These are phyloP conservation scores for Cryptosporidium muris DNA, from an alignment of 169 alveolate species.

Conservation along the genomic window DNA sequence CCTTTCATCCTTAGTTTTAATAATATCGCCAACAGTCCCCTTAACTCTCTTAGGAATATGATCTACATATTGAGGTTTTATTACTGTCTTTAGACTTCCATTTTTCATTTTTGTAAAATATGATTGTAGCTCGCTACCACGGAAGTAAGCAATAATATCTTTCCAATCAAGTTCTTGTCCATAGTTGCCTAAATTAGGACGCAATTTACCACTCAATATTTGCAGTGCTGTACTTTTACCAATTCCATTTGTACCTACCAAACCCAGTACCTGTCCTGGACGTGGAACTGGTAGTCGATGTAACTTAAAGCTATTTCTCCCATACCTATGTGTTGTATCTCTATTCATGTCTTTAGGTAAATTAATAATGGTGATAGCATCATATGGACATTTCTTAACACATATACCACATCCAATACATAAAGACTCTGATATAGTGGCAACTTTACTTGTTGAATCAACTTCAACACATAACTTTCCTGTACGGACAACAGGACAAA, in stretches of 20 bases:
- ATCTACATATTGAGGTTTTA: conserved; percentile 99
- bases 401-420: conserved; percentile 99
- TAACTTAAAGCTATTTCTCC: conserved; percentile 98
- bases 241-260: conserved; percentile 91
- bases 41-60: conserved; percentile 91
- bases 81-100: conserved; percentile 93
- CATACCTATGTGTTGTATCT: conserved; percentile 94
- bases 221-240: conserved; percentile 99
- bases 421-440: conserved; percentile 95
- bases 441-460: conserved; percentile 90
- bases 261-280: conserved; percentile 95
- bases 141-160: conserved; percentile 92
- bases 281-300: conserved; percentile 99
- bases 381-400: conserved; percentile 98
- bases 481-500: conserved; percentile 91
- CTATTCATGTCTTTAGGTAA: conserved; percentile 95
- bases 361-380: conserved; percentile 97
- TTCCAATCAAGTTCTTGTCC: conserved; percentile 96
- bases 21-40: conserved; percentile 87
- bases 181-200: conserved; percentile 98
- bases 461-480: conserved; percentile 98
- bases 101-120: conserved; percentile 95
- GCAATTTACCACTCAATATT: conserved; percentile 94
- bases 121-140: conserved; percentile 97
- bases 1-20: conserved; percentile 90